Base-by-base conservation (phyloP, 352 stramenopile genomes). In the Pythium angustatum region DNA sequence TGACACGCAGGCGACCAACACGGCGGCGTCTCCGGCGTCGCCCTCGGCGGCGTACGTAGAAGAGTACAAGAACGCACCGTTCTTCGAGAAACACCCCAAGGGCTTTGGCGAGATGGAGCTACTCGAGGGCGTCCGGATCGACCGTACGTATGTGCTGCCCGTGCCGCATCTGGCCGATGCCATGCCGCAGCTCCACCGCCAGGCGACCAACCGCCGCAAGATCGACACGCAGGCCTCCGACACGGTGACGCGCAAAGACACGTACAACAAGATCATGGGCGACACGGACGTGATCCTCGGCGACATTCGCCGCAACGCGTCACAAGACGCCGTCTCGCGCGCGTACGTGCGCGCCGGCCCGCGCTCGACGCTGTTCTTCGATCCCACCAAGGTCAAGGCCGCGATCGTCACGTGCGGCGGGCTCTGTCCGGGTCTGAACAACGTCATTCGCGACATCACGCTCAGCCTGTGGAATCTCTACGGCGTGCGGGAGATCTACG, bases 341-440 rank as follows among this genome's bases (percentile, higher is more conserved):
- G 85, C 85, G 7, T 93, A 93, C 64, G 74, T 94, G 57, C 83
- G 88, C 49, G 88, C 87, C 30, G 88, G 88, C 21, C 85, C 88
- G 15, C 81, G 86, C 27, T 68, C 57, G 27, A 65, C 66, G 54
- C 77, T 93, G n/a, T 94, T 79, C 71, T 95, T 93, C 44, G 80
- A 93, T 59, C 86, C 86, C 8, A 28, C 71, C 9, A 77, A 83
- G 49, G 85, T 96, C 34, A 90, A 94, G 68, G 92, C 88, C 11
- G 93, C 90, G 24, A 95, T 98, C 54, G 90, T 98, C 31, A 98
- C 93, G 15, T 98, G 91, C 70, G 92, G 94, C 43, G 96, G 96
- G 3, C 77, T 99, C 26, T 98, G 95, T 66, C 97, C 97, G 19
- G 97, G 97, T 7, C 79, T 99, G n/a, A 99, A 99, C 80, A 99